Conservation (phyloP, 257 asterid genomes). For the Apocynum venetum region DNA sequence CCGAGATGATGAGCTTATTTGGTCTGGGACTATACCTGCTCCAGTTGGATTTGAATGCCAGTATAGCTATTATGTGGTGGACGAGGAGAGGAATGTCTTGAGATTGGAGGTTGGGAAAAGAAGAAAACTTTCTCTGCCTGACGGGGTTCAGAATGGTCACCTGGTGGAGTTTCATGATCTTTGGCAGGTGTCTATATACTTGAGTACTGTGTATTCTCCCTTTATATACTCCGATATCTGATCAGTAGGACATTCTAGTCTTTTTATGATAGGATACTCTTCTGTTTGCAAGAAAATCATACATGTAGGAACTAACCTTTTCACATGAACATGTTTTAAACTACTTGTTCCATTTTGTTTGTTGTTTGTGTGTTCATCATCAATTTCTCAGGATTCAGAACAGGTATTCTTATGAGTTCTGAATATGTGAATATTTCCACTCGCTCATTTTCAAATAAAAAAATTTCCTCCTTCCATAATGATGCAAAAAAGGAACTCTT, state of each 20-base stretch:
- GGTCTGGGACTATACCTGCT: conserved; percentile 67
- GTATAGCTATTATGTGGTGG: conserved; percentile 90
- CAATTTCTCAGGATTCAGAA: neutral
- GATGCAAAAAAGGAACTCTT: neutral
- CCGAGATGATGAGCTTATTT: conserved; percentile 75
- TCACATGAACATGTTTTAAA: neutral
- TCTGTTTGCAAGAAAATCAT: neutral
- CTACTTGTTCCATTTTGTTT: neutral
- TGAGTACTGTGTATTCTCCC: neutral
- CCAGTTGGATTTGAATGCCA: conserved; percentile 56
- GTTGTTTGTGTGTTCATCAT: neutral
- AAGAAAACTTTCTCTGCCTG: conserved; percentile 63
- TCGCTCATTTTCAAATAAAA: neutral
- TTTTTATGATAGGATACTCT: neutral
- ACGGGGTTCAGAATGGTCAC: conserved; percentile 63
- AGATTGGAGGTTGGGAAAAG: conserved; percentile 82
- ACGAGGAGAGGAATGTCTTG: conserved; percentile 60
- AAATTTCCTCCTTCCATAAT: neutral
- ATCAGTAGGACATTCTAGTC: neutral
- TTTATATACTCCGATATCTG: neutral
- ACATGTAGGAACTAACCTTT: neutral
- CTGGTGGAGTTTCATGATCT: conserved; percentile 80
- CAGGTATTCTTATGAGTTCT: neutral
- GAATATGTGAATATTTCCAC: neutral
- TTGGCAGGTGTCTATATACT: conserved; percentile 67